Base-by-base conservation (phyloP, 2,329 filamentous ascomycete species). In the Fusarium sp. region DNA sequence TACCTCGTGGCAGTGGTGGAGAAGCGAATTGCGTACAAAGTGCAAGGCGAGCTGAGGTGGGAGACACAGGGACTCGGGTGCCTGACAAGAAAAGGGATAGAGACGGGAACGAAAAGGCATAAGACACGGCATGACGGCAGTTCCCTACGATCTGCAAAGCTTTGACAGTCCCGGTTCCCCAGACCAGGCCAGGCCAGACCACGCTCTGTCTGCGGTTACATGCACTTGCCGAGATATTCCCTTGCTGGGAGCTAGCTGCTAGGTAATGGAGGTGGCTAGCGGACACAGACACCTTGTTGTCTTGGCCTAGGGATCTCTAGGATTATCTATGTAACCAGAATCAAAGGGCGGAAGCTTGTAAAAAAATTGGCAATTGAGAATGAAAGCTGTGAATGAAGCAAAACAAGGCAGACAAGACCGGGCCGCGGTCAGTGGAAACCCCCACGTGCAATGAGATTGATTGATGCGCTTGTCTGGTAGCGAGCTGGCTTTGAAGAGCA, bases 201-300 rank as follows among this genome's bases (percentile, higher is more conserved):
- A 57, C 28, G 13, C 36, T 58, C 47, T 43, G 32, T 35, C 25
- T 35, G 35, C 44, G 36, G 50, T 34, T 12, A 45, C 40, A 41
- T 19, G 19, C 19, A 54, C 47, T 64, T 42, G 55, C 68, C 68
- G 67, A 68, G 58, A 71, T 69, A 69, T 66, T 64, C 61, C 69
- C 61, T 69, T 61, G 55, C 45, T 61, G 55, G 54, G 40, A 62
- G 54, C 56, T 56, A 63, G 47, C 40, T 61, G 54, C 56, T 56
- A 63, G 47, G 43, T 61, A 66, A 70, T 69, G 51, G 54, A 60
- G 53, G 40, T 34, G 31, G 6, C 31, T 34, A 34, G 31, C 40
- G 47, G 39, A 39, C 19, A 13, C 35, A 32, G 40, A 43, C 31
- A 43, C 47, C 32, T 35, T 48, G 22, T 22, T 54, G 43, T 31